A percentile compares a stretch with the other conserved stretches of the same genome.
Evolutionary conservation across 1,139 yeast species (phyloP).

Genomic region (Hyphopichia pseudoburtonii): DNA sequence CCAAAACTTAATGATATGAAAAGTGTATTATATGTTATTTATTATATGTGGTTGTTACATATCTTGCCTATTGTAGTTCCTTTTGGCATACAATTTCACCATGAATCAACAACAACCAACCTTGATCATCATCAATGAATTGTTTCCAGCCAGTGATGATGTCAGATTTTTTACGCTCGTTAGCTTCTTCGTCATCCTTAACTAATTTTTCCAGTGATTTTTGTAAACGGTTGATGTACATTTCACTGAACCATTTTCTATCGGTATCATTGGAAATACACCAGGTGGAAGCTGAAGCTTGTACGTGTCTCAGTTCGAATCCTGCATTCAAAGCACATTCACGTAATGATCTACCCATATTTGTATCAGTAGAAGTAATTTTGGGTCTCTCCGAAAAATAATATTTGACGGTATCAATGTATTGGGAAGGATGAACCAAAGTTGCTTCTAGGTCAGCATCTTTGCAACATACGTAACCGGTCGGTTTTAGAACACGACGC

Average conservation of each 20-base stretch:
- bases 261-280: conserved; percentile 10
- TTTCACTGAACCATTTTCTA: conserved; percentile 10
- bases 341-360: conserved; percentile 18
- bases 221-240: conserved; percentile 12
- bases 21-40: no score
- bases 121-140: conserved; percentile 15
- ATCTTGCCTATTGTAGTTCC: conserved; percentile 1
- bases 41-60: no score
- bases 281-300: conserved; percentile 16
- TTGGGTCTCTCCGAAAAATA: conserved; percentile 9
- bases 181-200: conserved; percentile 9
- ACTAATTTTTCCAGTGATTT: conserved; percentile 11
- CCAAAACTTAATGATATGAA: no score
- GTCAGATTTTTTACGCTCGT: conserved; percentile 7
- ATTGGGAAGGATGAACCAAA: conserved; percentile 20
- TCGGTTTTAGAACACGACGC: conserved; percentile 34
- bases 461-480: conserved; percentile 35
- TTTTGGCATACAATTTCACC: conserved; percentile 19
- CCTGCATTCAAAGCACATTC: conserved; percentile 21
- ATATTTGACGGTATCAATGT: conserved; percentile 10
- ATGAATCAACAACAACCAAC: conserved; percentile 11
- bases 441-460: conserved; percentile 27
- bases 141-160: conserved; percentile 13
- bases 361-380: conserved; percentile 13
- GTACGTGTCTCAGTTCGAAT: conserved; percentile 11